These are phyloP conservation scores for Lactarius vividus DNA, from an alignment of 768 basidiomycete species.

Conservation along the genomic window DNA sequence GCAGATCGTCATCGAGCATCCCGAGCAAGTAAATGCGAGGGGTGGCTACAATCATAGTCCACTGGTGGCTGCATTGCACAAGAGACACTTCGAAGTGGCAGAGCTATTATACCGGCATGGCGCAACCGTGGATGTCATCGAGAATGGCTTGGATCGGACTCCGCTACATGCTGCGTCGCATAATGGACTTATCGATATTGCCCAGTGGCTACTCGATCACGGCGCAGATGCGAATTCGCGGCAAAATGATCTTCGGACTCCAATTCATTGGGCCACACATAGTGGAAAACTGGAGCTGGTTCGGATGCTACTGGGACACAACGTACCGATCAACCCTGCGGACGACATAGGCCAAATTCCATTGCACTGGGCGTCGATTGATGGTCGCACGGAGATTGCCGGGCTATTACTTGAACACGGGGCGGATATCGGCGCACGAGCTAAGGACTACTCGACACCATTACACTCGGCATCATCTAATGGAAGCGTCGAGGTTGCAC, in stretches of 20 bases:
- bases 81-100: background rate
- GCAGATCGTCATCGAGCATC: background rate
- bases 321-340: background rate
- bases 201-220: background rate
- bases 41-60: background rate
- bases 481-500: background rate
- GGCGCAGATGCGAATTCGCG: background rate
- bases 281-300: background rate
- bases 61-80: background rate
- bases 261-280: background rate
- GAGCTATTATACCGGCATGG: background rate
- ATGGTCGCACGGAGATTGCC: too few relatives aligned
- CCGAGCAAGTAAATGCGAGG: background rate
- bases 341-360: background rate
- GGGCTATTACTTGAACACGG: too few relatives aligned
- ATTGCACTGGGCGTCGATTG: background rate
- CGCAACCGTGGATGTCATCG: background rate
- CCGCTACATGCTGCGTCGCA: background rate
- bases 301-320: background rate
- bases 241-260: background rate
- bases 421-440: too few relatives aligned
- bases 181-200: background rate
- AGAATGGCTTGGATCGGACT: background rate
- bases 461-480: background rate
- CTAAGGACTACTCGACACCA: too few relatives aligned